Base-by-base conservation (phyloP, 2,329 filamentous ascomycete genomes). In the Zasmidium cellare region DNA sequence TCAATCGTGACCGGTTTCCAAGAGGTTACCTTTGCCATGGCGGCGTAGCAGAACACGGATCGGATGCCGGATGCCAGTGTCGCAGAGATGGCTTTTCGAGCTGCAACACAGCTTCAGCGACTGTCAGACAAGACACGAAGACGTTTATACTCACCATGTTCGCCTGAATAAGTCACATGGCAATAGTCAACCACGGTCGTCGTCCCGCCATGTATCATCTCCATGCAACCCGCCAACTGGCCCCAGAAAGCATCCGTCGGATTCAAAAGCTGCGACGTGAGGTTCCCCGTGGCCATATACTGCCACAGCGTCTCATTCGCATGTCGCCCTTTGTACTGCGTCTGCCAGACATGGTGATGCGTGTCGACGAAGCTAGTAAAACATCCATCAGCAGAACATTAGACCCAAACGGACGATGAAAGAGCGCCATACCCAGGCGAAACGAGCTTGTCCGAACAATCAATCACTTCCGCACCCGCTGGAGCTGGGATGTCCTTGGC, bases 291-390 rank as follows among this genome's bases (percentile, higher is more conserved):
- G 7, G 35, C 35, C 35, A 41, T 41, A 14, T 80, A 81, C 22
- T 80, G 72, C 2, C 79, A 35, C n/a, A 81, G 61, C 2, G 71
- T 66, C 2, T 80, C 62, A 58, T 79, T 65, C 0, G 69, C 71
- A 69, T 75, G 72, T 16, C 71, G 65, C 1, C 73, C 73, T 56
- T 75, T 75, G 14, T 77, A 64, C 55, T 75, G 70, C 0, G 74
- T 75, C 62, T 80, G 77, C 78, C 78, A 81, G 7, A 78, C 63
- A 65, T 81, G 79, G 46, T 76, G 73, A 51, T 78, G 77, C 1
- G 76, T 76, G 60, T 78, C 75, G 48, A 79, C 68, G 62, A 79
- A 78, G 1, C 77, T 41, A 14, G 35, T 31, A 41, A 16, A 3
- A 6, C 16, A 41, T 9, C 35, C 3, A 18, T 41, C 35, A 41